A percentile compares a stretch with the other conserved stretches of the same genome.
Conservation (phyloP, 2,329 filamentous ascomycete genomes). For the Aspergillus glaucus region DNA sequence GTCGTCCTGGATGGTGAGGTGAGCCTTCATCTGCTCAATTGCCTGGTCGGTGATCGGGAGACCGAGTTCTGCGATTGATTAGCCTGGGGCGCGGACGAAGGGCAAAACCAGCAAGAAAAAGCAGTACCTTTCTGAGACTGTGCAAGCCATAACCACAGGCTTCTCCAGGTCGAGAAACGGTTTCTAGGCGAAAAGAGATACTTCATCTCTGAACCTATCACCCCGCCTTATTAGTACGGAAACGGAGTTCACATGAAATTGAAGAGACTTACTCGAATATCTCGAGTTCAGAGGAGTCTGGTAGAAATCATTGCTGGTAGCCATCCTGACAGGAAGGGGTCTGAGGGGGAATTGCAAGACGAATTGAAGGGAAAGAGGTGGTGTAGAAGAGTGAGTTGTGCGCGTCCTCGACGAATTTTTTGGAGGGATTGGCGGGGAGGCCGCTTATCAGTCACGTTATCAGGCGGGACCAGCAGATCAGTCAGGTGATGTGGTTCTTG, state of each 20-base stretch:
- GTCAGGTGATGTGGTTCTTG: conserved; percentile 15
- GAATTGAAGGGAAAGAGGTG: conserved; percentile 15
- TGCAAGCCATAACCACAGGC: conserved; percentile 79
- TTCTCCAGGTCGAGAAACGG: conserved; percentile 71
- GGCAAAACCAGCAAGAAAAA: conserved; percentile 1
- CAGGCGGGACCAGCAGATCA: conserved; percentile 16
- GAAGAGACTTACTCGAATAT: conserved; percentile 55
- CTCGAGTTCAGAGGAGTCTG: conserved; percentile 64
- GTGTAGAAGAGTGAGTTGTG: conserved; percentile 12
- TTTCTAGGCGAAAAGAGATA: conserved; percentile 72
- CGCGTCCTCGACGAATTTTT: conserved; percentile 22
- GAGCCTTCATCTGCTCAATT: conserved; percentile 67
- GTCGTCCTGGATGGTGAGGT: conserved; percentile 67
- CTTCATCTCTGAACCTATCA: conserved; percentile 58
- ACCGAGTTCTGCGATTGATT: conserved; percentile 55
- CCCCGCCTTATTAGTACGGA: background rate
- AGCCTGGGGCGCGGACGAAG: conserved; percentile 6
- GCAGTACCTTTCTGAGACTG: conserved; percentile 60
- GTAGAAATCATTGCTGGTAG: conserved; percentile 48
- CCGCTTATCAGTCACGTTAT: conserved; percentile 35
- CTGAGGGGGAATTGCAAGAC: conserved; percentile 11
- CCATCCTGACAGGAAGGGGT: conserved; percentile 25
- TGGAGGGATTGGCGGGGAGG: conserved; percentile 16
- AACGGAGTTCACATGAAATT: conserved; percentile 5
- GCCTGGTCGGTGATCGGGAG: conserved; percentile 68